Evolutionary conservation across 441 rosid genomes (phyloP).

Genomic region (Croton setiger): DNA sequence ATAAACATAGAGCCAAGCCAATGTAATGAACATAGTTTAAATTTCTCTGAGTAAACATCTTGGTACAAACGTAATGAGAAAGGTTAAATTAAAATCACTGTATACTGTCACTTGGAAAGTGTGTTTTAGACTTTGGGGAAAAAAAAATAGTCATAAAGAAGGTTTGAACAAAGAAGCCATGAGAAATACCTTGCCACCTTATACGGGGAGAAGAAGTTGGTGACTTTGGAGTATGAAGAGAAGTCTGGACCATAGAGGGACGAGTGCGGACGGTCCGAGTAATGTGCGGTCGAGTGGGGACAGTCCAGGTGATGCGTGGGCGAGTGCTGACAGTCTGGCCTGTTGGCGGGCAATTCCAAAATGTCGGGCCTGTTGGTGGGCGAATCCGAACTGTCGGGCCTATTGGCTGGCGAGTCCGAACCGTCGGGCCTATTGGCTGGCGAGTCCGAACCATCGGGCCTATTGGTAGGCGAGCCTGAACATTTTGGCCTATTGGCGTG

Average conservation of each 20-base stretch:
- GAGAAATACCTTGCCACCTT: conserved; percentile 20
- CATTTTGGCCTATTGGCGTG: background rate
- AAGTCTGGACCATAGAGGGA: background rate
- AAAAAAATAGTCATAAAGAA: background rate
- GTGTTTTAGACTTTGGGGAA: background rate
- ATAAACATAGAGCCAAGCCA: background rate
- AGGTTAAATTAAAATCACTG: background rate
- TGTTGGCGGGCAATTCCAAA: background rate
- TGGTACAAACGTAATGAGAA: background rate
- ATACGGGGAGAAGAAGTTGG: background rate
- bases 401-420: background rate
- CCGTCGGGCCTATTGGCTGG: too few relatives aligned
- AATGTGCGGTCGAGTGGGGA: background rate
- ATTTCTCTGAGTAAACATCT: background rate
- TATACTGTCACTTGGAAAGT: background rate
- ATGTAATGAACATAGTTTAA: background rate
- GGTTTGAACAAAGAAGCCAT: background rate
- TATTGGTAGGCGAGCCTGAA: background rate
- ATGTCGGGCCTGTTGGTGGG: background rate
- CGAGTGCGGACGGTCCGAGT: background rate
- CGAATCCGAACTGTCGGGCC: background rate
- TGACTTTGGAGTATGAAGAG: background rate
- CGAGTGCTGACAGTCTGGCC: background rate
- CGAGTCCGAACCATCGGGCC: background rate
- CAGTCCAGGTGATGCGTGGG: background rate